A percentile compares a stretch with the other conserved stretches of the same genome.
phyloP scores from a whole-genome alignment of 345 rosid species.

The Hibiscus syriacus region DNA sequence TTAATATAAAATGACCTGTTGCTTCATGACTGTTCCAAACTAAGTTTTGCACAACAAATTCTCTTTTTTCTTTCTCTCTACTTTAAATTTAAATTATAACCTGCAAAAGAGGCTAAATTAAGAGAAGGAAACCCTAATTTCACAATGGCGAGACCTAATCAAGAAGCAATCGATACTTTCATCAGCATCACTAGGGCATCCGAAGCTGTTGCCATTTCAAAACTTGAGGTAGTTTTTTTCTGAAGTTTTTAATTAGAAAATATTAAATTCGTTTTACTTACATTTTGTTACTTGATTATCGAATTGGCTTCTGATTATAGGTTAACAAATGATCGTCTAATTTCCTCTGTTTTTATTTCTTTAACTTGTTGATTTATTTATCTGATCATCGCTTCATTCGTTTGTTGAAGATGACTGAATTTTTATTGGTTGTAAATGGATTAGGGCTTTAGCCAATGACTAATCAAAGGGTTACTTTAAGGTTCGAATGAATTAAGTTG shows the following conservation, averaged over 20 bases:
- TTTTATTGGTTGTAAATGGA: background rate
- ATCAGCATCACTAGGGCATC: constrained; percentile 77
- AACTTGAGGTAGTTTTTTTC: constrained; percentile 53
- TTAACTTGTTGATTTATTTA: constrained; percentile 5
- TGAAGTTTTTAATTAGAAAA: background rate
- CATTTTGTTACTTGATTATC: constrained; percentile 1
- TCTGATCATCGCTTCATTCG: background rate
- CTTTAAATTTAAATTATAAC: background rate
- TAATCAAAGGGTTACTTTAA: background rate
- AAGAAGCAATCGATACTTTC: constrained; percentile 77
- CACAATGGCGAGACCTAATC: constrained; percentile 64
- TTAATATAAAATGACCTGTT: background rate
- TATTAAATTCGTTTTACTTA: background rate
- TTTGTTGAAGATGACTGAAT: background rate
- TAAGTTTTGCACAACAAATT: background rate
- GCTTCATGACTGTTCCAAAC: background rate
- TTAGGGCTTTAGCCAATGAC: constrained; percentile 7
- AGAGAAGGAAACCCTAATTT: background rate
- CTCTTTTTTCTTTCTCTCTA: background rate
- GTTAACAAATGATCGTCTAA: constrained; percentile 1
- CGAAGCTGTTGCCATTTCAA: constrained; percentile 55
- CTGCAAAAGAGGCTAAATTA: background rate
- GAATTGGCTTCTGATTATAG: constrained; percentile 7
- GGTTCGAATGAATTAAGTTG: background rate
- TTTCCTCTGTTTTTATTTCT: constrained; percentile 2